Evolutionary conservation across 1,284 basidiomycete species (phyloP).

Genomic region (Trichosporon inkin): DNA sequence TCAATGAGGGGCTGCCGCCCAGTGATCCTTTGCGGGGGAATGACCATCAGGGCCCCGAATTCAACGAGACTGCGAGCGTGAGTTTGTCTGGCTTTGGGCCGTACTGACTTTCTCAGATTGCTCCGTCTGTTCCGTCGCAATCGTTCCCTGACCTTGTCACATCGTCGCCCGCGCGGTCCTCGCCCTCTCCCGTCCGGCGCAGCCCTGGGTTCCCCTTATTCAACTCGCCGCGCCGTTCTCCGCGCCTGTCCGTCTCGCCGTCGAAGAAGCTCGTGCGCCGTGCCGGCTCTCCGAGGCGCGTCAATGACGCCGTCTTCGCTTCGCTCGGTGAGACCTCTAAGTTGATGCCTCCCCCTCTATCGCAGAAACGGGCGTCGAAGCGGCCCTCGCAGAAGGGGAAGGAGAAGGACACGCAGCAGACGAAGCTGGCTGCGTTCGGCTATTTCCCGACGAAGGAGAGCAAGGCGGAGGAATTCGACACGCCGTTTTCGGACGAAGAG

Average conservation of each 20-base stretch:
- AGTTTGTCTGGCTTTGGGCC: background rate
- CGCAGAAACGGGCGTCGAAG: conserved; percentile 8
- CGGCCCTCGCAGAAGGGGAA: background rate
- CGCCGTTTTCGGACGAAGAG: conserved; percentile 36
- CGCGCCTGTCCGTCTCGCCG: background rate
- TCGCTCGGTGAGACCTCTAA: background rate
- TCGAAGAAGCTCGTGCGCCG: background rate
- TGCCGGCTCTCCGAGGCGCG: background rate
- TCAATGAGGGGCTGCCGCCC: background rate
- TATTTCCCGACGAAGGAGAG: conserved; percentile 23
- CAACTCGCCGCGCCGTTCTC: background rate
- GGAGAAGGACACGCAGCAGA: conserved; percentile 19
- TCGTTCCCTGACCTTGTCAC: conserved; percentile 26
- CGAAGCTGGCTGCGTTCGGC: conserved; percentile 37
- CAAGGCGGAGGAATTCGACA: conserved; percentile 23
- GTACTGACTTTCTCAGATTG: conserved; percentile 23
- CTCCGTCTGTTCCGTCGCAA: conserved; percentile 24
- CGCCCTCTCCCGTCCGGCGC: background rate
- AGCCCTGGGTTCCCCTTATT: background rate
- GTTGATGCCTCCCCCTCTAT: background rate
- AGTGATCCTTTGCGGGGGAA: background rate
- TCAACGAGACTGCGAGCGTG: conserved; percentile 25
- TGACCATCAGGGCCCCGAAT: background rate
- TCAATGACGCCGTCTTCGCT: background rate
- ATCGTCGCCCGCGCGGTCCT: background rate